phyloP scores from a whole-genome alignment of 106 monocot genomes.

The Acorus gramineus region DNA sequence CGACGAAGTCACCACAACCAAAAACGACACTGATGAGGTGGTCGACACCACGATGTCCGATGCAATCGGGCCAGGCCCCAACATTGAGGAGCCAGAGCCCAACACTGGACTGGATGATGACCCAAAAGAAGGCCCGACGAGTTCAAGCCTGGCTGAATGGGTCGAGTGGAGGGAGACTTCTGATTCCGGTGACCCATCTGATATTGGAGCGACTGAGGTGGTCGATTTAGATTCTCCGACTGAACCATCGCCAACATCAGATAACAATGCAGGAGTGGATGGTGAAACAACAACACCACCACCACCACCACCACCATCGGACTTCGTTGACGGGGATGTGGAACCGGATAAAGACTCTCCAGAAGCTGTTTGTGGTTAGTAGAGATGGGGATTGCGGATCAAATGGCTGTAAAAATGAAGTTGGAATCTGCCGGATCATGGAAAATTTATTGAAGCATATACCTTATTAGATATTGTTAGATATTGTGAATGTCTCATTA shows the following conservation, averaged over 20 bases:
- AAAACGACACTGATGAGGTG: conserved; percentile 20
- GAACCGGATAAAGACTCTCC: conserved; percentile 2
- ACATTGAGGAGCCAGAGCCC: conserved; percentile 5
- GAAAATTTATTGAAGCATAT: no score
- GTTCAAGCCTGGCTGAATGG: conserved; percentile 27
- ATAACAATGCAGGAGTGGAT: neutral
- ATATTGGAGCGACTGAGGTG: neutral
- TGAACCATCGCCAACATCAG: neutral
- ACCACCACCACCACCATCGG: no score
- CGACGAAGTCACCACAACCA: conserved; percentile 35
- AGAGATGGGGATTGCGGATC: no score
- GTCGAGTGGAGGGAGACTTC: conserved; percentile 78
- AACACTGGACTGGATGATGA: conserved; percentile 27
- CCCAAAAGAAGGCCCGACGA: conserved; percentile 1
- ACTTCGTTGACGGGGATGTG: no score
- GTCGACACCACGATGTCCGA: conserved; percentile 15
- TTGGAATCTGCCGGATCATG: no score
- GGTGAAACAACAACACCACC: neutral
- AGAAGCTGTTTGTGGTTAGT: neutral
- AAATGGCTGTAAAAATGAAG: no score
- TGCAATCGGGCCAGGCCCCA: conserved; percentile 1
- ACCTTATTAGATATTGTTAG: no score
- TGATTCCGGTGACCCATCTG: conserved; percentile 7
- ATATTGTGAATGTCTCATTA: no score
- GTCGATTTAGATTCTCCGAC: neutral